These are phyloP conservation scores for Skeletonema tropicum DNA, from an alignment of 108 stramenopile genomes.

Conservation along the genomic window DNA sequence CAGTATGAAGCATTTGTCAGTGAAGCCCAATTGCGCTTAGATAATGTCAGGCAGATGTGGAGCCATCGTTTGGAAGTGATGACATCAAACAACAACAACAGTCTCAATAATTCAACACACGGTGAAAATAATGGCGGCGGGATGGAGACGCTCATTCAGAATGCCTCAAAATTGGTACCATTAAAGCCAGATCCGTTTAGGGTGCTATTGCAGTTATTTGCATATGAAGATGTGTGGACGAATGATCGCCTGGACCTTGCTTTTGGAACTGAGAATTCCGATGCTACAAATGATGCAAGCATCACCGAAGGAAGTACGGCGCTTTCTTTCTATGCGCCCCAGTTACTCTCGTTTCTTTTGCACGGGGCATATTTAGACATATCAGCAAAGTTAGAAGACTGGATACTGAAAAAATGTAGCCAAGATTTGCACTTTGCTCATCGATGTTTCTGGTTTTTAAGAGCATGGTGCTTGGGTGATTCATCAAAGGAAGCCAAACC, in stretches of 20 bases:
- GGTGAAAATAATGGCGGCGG: slow-evolving; percentile 23
- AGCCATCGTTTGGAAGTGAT: slow-evolving; percentile 42
- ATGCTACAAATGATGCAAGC: slow-evolving; percentile 2
- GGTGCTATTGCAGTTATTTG: slow-evolving; percentile 82
- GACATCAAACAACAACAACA: slow-evolving; percentile 26
- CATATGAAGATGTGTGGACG: slow-evolving; percentile 79
- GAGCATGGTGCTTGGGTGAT: slow-evolving; percentile 79
- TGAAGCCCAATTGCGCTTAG: slow-evolving; percentile 43
- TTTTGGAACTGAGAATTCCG: slow-evolving; percentile 52
- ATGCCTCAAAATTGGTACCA: slow-evolving; percentile 39
- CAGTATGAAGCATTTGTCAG: slow-evolving; percentile 47
- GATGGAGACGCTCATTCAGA: slow-evolving; percentile 5
- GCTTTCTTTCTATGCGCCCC: slow-evolving; percentile 80
- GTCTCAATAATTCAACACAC: slow-evolving; percentile 8
- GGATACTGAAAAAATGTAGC: slow-evolving; percentile 79
- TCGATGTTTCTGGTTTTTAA: slow-evolving; percentile 86
- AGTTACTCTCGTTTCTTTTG: slow-evolving; percentile 84
- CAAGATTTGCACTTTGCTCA: slow-evolving; percentile 83
- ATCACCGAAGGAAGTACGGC: slow-evolving; percentile 52
- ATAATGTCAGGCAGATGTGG: slow-evolving; percentile 47
- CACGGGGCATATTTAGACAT: slow-evolving; percentile 83
- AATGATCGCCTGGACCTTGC: slow-evolving; percentile 68
- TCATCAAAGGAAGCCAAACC: slow-evolving; percentile 13
- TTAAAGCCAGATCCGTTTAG: slow-evolving; percentile 68
- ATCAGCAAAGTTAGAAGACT: slow-evolving; percentile 65